phyloP scores from a whole-genome alignment of 495 filamentous ascomycete genomes.

The Margaritispora aquatica region DNA sequence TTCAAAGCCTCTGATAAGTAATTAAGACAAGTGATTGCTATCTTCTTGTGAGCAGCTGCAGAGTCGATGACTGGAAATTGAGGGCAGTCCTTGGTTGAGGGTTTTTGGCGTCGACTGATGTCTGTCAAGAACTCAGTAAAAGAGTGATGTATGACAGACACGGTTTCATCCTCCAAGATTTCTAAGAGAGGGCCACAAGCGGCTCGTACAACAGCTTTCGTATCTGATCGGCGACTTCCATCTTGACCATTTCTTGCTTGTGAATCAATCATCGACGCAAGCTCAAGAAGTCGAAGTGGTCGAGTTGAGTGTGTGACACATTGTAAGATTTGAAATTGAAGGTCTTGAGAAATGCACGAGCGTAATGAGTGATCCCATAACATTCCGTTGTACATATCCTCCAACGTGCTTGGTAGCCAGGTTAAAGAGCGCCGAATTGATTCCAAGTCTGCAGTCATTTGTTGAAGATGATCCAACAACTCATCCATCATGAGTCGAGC shows the following conservation, averaged over 20 bases:
- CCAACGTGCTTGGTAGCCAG: constrained; percentile 29
- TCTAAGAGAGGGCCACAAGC: constrained; percentile 45
- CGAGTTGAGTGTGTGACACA: constrained; percentile 38
- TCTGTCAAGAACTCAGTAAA: constrained; percentile 41
- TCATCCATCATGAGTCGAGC: constrained; percentile 41
- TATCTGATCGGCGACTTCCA: constrained; percentile 5
- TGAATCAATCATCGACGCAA: constrained; percentile 30
- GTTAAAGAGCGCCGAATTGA: constrained; percentile 11
- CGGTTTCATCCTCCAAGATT: constrained; percentile 42
- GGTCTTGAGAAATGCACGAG: constrained; percentile 23
- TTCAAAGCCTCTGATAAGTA: constrained; percentile 12
- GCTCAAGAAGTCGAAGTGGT: constrained; percentile 43
- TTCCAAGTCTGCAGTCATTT: not conserved
- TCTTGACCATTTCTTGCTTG: no score
- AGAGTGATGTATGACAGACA: constrained; percentile 47
- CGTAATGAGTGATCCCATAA: constrained; percentile 30
- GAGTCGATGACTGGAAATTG: constrained; percentile 27
- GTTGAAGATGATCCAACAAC: not conserved
- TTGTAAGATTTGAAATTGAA: constrained; percentile 11
- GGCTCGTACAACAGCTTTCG: constrained; percentile 19
- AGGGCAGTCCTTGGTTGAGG: not conserved
- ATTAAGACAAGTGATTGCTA: not conserved
- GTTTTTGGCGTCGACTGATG: not conserved
- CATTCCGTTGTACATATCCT: constrained; percentile 42
- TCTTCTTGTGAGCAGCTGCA: constrained; percentile 23